A percentile compares a stretch with the other conserved stretches of the same genome.
Evolutionary conservation across 2,329 filamentous ascomycete species (phyloP).

Genomic region (Stagonosporopsis rhizophila): DNA sequence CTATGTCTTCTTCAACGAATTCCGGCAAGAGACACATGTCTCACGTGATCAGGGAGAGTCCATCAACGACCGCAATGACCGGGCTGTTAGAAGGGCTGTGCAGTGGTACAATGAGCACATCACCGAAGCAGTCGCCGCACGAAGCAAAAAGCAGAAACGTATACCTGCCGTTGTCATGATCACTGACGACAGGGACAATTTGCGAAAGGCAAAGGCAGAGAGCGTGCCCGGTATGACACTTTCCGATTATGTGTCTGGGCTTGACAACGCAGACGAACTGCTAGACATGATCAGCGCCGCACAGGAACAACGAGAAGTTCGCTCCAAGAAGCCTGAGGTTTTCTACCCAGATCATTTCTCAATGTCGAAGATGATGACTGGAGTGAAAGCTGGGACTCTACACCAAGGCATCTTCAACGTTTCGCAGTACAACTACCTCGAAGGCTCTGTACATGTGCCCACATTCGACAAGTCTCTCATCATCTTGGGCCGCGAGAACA

Average conservation of each 20-base stretch:
- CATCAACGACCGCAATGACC: conserved; percentile 96
- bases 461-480: conserved; percentile 89
- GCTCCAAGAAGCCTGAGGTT: conserved; percentile 71
- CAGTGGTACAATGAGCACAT: conserved; percentile 92
- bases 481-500: conserved; percentile 90
- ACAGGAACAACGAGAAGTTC: conserved; percentile 70
- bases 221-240: conserved; percentile 71
- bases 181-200: conserved; percentile 88
- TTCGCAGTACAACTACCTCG: conserved; percentile 96
- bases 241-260: conserved; percentile 77
- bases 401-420: conserved; percentile 97
- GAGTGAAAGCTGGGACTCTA: conserved; percentile 83
- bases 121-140: conserved; percentile 64
- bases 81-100: conserved; percentile 84
- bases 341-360: conserved; percentile 91
- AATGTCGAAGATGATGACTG: conserved; percentile 92
- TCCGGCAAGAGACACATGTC: conserved; percentile 89
- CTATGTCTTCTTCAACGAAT: conserved; percentile 99
- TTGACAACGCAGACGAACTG: conserved; percentile 83
- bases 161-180: conserved; percentile 87
- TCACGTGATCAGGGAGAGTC: conserved; percentile 76
- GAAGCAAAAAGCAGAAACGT: conserved; percentile 58
- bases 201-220: conserved; percentile 80
- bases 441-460: conserved; percentile 88
- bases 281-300: conserved; percentile 92